Base-by-base conservation (phyloP, 805 yeast species). In the Saturnispora quitensis region DNA sequence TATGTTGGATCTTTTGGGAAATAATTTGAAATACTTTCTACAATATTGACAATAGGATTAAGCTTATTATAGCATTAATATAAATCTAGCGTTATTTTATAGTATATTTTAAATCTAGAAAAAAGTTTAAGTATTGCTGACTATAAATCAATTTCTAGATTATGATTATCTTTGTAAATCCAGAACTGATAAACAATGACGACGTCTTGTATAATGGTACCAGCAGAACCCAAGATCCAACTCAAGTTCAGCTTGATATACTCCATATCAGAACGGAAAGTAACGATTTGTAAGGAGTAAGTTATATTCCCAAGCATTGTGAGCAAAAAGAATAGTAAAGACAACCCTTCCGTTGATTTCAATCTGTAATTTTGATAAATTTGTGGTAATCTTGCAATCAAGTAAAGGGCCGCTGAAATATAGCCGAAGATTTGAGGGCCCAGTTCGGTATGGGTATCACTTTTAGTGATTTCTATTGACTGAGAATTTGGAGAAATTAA, bases 301-400 rank as follows among this genome's bases (percentile, higher is more conserved):
- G 91, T 82, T 55, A 85, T 61, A 64, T 86, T 86, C 18, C 93
- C 95, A 59, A 84, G 69, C 9, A 85, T 77, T 31, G 90, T 83
- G 56, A 85, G 80, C 57, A 86, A 66, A 69, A 86, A 85, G 67
- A 86, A 86, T 49, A 88, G 76, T 55, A 91, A 77, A 51, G 96
- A 84, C 59, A 93, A 82, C 1, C 98, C 98, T 52, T 80, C 76
- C 51, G 89, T 89, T 4, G 96, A 85, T 60, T 82, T 80, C 57
- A 96, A 78, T 45, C 72, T 72, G 64, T 82, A 78, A 68, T 91
- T 91, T 62, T 86, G 95, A 52, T 77, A 69, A 50, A 91, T 85
- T 67, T 91, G 99, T 0, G 99, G 99, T 35, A 67, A 48, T 57
- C 89, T 70, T 3, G 93, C 93, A 8, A 86, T 79, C 57, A 86